Evolutionary conservation across 2,329 filamentous ascomycete species (phyloP).

Genomic region (Scleromitrula shiraiana): DNA sequence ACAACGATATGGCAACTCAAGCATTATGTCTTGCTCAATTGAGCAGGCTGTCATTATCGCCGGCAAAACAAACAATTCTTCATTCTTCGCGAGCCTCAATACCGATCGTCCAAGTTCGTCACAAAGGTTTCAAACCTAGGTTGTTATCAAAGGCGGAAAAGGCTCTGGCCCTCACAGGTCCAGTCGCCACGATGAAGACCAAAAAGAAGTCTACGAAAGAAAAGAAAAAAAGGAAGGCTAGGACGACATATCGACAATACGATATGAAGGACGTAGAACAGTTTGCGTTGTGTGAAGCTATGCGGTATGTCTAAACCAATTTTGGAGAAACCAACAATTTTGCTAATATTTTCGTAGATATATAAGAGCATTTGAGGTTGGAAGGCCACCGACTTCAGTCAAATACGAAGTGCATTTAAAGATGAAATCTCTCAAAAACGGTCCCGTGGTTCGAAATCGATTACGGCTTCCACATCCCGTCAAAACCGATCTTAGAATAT

Average conservation of each 20-base stretch:
- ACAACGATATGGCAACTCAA: constrained; percentile 24
- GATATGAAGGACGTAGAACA: constrained; percentile 42
- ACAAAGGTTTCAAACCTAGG: constrained; percentile 12
- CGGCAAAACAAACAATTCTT: constrained; percentile 11
- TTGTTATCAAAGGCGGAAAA: constrained; percentile 21
- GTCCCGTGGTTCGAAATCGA: constrained; percentile 78
- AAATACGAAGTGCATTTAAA: constrained; percentile 90
- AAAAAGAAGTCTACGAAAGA: constrained; percentile 27
- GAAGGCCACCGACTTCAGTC: constrained; percentile 58
- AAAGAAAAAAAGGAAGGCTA: constrained; percentile 28
- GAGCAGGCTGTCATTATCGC: constrained; percentile 24
- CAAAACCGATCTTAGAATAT: constrained; percentile 80
- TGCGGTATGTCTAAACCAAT: constrained; percentile 55
- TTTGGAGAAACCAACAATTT: not conserved
- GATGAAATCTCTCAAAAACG: constrained; percentile 75
- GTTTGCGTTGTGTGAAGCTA: constrained; percentile 83
- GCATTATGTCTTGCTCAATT: constrained; percentile 28
- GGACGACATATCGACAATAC: constrained; percentile 29
- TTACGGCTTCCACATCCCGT: constrained; percentile 84
- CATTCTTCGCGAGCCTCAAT: constrained; percentile 15
- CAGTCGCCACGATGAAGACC: no score
- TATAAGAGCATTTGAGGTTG: constrained; percentile 86
- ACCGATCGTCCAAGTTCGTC: constrained; percentile 16
- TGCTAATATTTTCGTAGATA: constrained; percentile 48
- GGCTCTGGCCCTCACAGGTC: not conserved